phyloP scores from a whole-genome alignment of 108 stramenopile species.

The Nitzschia sp. region DNA sequence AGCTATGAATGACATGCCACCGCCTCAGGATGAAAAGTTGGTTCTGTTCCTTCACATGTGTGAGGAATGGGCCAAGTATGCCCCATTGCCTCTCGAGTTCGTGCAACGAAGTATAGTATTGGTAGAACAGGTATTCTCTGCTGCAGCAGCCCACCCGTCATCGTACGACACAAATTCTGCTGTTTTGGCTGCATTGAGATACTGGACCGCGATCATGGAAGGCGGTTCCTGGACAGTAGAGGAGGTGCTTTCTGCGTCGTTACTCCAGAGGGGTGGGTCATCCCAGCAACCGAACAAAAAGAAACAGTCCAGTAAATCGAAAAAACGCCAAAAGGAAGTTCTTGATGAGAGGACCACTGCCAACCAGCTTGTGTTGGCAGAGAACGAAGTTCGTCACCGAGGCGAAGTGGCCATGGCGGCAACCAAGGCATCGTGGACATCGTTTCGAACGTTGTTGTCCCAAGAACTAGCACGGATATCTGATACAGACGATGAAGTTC shows the following conservation, averaged over 20 bases:
- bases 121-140: constrained; percentile 14
- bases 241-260: constrained; percentile 55
- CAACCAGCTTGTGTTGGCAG: constrained; percentile 32
- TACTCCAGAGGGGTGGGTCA: constrained; percentile 42
- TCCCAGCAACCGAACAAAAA: constrained; percentile 50
- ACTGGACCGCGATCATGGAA: constrained; percentile 72
- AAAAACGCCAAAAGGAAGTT: constrained; percentile 61
- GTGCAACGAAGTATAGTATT: constrained; percentile 40
- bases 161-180: constrained; percentile 10
- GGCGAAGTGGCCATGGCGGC: constrained; percentile 59
- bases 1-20: constrained; percentile 19
- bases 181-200: constrained; percentile 47
- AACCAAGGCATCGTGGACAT: constrained; percentile 42
- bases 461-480: constrained; percentile 26
- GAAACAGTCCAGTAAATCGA: constrained; percentile 61
- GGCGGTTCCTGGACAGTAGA: constrained; percentile 58
- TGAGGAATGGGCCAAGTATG: constrained; percentile 73
- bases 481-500: constrained; percentile 29
- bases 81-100: constrained; percentile 59
- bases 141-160: constrained; percentile 9
- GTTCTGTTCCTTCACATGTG: constrained; percentile 32
- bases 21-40: constrained; percentile 5
- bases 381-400: constrained; percentile 56
- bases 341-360: constrained; percentile 47
- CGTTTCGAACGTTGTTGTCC: constrained; percentile 20